Evolutionary conservation across 73 alveolate genomes (phyloP).

Genomic region (Breviolum minutum): DNA sequence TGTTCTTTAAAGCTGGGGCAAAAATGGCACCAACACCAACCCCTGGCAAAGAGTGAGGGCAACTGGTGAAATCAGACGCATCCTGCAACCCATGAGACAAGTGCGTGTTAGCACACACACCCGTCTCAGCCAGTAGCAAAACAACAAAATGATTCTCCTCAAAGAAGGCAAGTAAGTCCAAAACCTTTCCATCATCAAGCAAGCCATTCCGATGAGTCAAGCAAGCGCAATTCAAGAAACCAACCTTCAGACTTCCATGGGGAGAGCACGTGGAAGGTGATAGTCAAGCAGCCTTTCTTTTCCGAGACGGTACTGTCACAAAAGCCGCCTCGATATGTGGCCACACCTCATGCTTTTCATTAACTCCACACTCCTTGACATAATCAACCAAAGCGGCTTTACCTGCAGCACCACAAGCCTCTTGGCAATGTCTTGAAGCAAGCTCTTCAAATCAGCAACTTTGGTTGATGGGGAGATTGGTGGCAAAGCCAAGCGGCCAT

Average conservation of each 20-base stretch:
- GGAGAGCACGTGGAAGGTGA: neutral
- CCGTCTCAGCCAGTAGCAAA: neutral
- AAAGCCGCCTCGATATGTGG: neutral
- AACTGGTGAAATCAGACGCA: neutral
- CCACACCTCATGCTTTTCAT: neutral
- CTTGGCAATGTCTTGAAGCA: neutral
- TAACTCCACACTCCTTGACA: neutral
- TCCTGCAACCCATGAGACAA: neutral
- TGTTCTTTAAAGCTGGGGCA: neutral
- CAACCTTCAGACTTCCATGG: neutral
- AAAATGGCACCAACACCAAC: neutral
- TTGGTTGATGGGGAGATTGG: neutral
- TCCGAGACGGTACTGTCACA: neutral
- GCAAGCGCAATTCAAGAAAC: neutral
- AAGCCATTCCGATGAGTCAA: neutral
- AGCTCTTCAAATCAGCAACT: neutral
- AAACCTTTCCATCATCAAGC: neutral
- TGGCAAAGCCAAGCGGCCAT: neutral
- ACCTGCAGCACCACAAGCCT: neutral
- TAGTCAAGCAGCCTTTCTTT: neutral
- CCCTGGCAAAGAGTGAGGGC: neutral
- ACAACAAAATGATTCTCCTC: neutral
- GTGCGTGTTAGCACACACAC: constrained; percentile 10
- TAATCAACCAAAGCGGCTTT: neutral
- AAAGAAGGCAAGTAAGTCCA: neutral